Conservation (phyloP, 768 basidiomycete genomes). For the Leccinum olivaceopallidum region DNA sequence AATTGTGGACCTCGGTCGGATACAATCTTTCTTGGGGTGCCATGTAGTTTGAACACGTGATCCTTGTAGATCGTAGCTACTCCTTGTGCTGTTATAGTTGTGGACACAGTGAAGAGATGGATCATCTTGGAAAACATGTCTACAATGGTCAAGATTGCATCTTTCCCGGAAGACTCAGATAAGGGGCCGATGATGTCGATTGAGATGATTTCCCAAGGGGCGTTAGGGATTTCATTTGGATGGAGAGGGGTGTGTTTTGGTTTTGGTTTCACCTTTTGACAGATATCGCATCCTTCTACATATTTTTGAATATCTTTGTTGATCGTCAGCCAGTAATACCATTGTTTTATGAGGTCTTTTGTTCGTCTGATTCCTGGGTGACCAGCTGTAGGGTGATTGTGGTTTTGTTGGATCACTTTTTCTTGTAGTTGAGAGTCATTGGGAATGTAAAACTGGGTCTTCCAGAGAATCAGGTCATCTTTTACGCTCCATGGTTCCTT, state of each 20-base stretch:
- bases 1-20: neutral
- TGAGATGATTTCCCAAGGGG: neutral
- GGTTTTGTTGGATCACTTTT: neutral
- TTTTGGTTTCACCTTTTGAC: neutral
- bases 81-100: neutral
- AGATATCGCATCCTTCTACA: neutral
- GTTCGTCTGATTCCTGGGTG: neutral
- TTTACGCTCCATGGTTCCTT: neutral
- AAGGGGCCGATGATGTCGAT: neutral
- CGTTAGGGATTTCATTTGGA: neutral
- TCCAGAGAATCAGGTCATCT: neutral
- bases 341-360: accelerated
- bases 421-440: accelerated
- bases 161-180: neutral
- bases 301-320: neutral
- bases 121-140: constrained; percentile 1
- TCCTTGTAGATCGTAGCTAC: neutral
- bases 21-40: neutral
- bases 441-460: neutral
- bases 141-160: neutral
- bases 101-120: neutral
- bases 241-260: neutral
- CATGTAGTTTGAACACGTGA: neutral
- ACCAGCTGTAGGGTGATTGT: neutral
- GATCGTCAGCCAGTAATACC: neutral